Percentiles rank a stretch among this genome's conserved stretches.
Conservation (phyloP, 129 eudicot genomes). For the Heracleum sosnowskyi region DNA sequence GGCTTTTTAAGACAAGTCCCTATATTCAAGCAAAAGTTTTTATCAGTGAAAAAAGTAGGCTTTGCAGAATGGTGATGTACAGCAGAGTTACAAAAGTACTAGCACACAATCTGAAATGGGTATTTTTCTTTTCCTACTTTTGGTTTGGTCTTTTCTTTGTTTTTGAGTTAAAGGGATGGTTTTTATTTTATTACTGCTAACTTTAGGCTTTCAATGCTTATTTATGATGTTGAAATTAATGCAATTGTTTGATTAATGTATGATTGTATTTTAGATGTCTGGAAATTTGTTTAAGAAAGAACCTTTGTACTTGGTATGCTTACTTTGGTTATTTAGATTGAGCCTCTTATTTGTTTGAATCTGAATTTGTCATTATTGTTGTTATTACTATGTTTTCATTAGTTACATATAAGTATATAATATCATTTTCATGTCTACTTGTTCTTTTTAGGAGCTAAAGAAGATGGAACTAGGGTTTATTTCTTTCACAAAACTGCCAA, state of each 20-base stretch:
- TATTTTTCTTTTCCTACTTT: constrained; percentile 58
- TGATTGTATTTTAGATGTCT: too few relatives aligned
- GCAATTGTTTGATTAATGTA: constrained; percentile 37
- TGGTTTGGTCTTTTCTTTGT: constrained; percentile 24
- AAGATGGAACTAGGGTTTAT: too few relatives aligned
- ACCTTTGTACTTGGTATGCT: background rate
- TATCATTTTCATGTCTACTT: too few relatives aligned
- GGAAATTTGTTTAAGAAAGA: background rate
- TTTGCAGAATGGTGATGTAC: constrained; percentile 21
- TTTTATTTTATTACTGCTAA: constrained; percentile 25
- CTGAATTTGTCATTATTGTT: too few relatives aligned
- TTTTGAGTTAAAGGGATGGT: background rate
- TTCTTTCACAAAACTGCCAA: too few relatives aligned
- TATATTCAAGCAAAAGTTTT: constrained; percentile 22
- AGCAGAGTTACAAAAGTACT: constrained; percentile 29
- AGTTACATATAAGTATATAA: too few relatives aligned
- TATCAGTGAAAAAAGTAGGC: constrained; percentile 17
- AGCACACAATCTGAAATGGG: constrained; percentile 62
- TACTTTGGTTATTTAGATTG: background rate
- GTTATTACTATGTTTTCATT: too few relatives aligned
- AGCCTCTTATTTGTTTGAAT: too few relatives aligned
- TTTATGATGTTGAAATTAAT: constrained; percentile 49
- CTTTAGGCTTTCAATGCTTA: constrained; percentile 29
- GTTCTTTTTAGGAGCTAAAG: too few relatives aligned
- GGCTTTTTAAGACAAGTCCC: constrained; percentile 2